Conservation (phyloP, 495 filamentous ascomycete species). For the Tetracladium marchalianum region DNA sequence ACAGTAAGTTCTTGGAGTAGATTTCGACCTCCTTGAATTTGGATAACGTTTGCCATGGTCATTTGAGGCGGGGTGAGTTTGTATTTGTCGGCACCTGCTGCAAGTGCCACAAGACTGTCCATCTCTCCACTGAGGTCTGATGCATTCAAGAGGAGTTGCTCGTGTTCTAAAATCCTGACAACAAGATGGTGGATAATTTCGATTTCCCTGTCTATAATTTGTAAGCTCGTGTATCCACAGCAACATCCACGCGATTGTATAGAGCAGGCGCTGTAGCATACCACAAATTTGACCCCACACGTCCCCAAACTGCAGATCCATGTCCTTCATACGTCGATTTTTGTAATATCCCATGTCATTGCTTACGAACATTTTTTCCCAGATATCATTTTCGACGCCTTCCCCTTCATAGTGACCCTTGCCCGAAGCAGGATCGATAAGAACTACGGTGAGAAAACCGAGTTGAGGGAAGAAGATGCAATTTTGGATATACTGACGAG, state of each 20-base stretch:
- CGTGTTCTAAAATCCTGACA: slow-evolving; percentile 59
- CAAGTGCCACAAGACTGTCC: slow-evolving; percentile 77
- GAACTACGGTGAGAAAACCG: slow-evolving; percentile 77
- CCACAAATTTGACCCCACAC: slow-evolving; percentile 75
- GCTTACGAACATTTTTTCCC: slow-evolving; percentile 72
- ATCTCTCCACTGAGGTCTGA: slow-evolving; percentile 80
- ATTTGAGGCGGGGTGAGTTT: slow-evolving; percentile 62
- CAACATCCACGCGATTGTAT: not conserved
- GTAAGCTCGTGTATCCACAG: slow-evolving; percentile 13
- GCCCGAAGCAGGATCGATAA: slow-evolving; percentile 49
- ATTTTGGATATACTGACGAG: slow-evolving; percentile 40
- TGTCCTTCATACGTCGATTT: slow-evolving; percentile 69
- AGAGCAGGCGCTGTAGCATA: slow-evolving; percentile 27
- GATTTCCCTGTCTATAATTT: slow-evolving; percentile 68
- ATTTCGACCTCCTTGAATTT: slow-evolving; percentile 78
- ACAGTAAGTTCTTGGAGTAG: slow-evolving; percentile 84
- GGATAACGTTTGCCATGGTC: slow-evolving; percentile 59
- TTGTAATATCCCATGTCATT: slow-evolving; percentile 77
- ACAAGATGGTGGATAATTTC: slow-evolving; percentile 77
- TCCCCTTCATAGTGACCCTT: slow-evolving; percentile 57
- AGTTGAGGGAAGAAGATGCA: slow-evolving; percentile 86
- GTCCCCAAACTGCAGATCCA: slow-evolving; percentile 79
- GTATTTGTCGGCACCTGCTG: slow-evolving; percentile 67
- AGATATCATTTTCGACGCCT: slow-evolving; percentile 41
- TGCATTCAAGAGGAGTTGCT: slow-evolving; percentile 51